Evolutionary conservation across 2,329 filamentous ascomycete genomes (phyloP).

Genomic region (Clonostachys chloroleuca): DNA sequence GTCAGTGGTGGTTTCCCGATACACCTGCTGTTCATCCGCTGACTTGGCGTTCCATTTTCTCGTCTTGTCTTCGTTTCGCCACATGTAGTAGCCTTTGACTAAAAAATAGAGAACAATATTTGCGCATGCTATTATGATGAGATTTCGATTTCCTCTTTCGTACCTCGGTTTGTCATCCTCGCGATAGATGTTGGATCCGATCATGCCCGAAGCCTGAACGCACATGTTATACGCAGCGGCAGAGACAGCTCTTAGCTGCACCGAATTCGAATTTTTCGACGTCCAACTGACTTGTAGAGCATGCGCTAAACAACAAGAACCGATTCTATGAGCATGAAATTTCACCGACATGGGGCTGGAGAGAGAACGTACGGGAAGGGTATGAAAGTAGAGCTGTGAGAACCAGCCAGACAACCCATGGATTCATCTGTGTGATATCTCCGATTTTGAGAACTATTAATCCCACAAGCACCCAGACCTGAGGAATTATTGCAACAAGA

Average conservation of each 20-base stretch:
- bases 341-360: neutral
- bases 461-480: slow-evolving; percentile 57
- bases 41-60: slow-evolving; percentile 39
- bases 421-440: slow-evolving; percentile 19
- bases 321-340: neutral
- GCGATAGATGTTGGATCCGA: slow-evolving; percentile 32
- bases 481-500: slow-evolving; percentile 40
- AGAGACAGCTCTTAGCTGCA: slow-evolving; percentile 57
- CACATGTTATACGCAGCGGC: slow-evolving; percentile 60
- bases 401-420: slow-evolving; percentile 33
- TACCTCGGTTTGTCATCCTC: slow-evolving; percentile 10
- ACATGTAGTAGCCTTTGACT: slow-evolving; percentile 24
- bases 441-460: slow-evolving; percentile 42
- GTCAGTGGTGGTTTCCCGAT: slow-evolving; percentile 23
- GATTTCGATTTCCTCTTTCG: slow-evolving; percentile 41
- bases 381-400: slow-evolving; percentile 34
- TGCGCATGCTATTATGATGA: slow-evolving; percentile 38
- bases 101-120: slow-evolving; percentile 20
- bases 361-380: slow-evolving; percentile 11
- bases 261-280: slow-evolving; percentile 54
- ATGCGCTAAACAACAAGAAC: slow-evolving; percentile 10
- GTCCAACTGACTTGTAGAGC: slow-evolving; percentile 40
- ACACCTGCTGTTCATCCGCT: slow-evolving; percentile 20
- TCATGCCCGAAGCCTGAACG: slow-evolving; percentile 34
- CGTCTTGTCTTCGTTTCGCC: slow-evolving; percentile 13